Evolutionary conservation across 1,139 yeast genomes (phyloP), one percentile per base, ranked within the genome.

Genomic region (Taphrina wiesneri): DNA sequence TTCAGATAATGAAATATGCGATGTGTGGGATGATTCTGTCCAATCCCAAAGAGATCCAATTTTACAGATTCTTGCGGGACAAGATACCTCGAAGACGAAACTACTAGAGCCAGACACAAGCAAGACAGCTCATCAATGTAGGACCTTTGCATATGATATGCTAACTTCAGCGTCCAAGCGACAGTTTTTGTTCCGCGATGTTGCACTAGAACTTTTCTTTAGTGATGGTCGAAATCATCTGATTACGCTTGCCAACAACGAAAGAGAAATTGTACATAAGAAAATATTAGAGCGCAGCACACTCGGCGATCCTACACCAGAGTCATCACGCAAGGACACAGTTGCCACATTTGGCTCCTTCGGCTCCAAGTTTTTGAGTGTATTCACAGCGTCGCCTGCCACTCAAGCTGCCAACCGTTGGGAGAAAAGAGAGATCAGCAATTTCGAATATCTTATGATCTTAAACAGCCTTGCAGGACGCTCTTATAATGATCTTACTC

Each of bases 381-480:
- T 78, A 0, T 76, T 83, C 66, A 75, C 79, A 1, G 15, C 19
- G 6, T 32, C 57, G 4, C 64, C 64, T 3, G 73, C 74, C 4
- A 69, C 75, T 68, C 65, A 74, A 68, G 69, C 70, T 71, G 68
- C 81, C 1, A 85, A 87, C 0, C 83, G 84, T 71, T 90, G 97
- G 97, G 82, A 79, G 70, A 78, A 76, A 66, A 96, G 96, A 0
- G 86, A 86, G 70, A 82, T 90, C 74, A 88, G 96, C 0, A 90
- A 90, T 73, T 90, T 90, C 71, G 87, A 86, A 73, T 90, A 90
- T 72, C 77, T 90, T 71, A 87, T 89, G 85, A 81, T 87, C 23
- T 78, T 90, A 28, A 90, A 90, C 73, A 88, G 95, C 0, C 75
- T 90, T 65, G 95, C 96, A 0, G 97, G 97, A 0, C 78, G 96